Evolutionary conservation across 495 filamentous ascomycete species (phyloP).

Genomic region (Lepidopterella palustris): DNA sequence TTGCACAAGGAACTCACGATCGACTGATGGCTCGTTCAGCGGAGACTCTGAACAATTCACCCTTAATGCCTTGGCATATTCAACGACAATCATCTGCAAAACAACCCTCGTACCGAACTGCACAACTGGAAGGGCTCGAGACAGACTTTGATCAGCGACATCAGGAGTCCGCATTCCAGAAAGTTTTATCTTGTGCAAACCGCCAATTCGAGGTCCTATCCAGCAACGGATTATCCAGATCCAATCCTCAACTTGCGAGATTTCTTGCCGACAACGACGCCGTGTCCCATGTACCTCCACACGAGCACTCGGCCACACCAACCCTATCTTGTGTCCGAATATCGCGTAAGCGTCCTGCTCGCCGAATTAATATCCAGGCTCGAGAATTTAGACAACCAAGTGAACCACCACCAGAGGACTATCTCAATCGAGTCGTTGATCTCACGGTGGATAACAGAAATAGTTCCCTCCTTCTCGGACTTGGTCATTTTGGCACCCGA

Average conservation of each 20-base stretch:
- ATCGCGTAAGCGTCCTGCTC: constrained; percentile 28
- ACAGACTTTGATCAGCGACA: constrained; percentile 22
- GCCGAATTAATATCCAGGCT: constrained; percentile 30
- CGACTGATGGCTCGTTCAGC: neutral
- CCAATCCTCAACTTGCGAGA: constrained; percentile 18
- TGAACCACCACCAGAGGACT: constrained; percentile 30
- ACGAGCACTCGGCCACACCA: neutral
- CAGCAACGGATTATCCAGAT: neutral
- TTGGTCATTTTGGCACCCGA: constrained; percentile 52
- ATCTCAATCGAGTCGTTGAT: neutral
- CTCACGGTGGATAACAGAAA: neutral
- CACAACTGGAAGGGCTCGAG: constrained; percentile 36
- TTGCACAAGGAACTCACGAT: neutral
- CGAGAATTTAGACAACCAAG: constrained; percentile 35
- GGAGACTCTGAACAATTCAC: neutral
- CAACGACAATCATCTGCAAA: neutral
- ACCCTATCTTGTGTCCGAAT: neutral
- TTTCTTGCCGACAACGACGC: constrained; percentile 22
- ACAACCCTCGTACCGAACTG: constrained; percentile 11
- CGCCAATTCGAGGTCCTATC: constrained; percentile 10
- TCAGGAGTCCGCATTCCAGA: constrained; percentile 30
- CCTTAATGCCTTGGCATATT: neutral
- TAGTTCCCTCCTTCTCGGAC: constrained; percentile 42
- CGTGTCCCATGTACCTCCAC: constrained; percentile 2
- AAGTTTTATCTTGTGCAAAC: constrained; percentile 16